A percentile compares a stretch with the other conserved stretches of the same genome.
phyloP scores from a whole-genome alignment of 371 early-diverging fungal species.

The Spraguea lophii region DNA sequence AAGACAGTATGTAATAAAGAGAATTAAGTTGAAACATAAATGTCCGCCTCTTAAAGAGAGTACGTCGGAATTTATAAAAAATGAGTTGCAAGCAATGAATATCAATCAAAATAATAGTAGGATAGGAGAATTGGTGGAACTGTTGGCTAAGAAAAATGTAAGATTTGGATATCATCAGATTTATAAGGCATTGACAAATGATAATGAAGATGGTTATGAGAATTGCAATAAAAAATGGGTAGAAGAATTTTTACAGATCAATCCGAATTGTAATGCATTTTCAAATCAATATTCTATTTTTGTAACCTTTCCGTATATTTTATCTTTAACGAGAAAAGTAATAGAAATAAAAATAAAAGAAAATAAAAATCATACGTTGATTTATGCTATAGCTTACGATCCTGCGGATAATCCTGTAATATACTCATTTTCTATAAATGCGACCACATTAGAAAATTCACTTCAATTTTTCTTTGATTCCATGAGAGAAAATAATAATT shows the following conservation, averaged over 20 bases:
- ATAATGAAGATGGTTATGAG: constrained; percentile 7
- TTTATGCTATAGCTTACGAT: constrained; percentile 22
- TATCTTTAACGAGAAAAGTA: constrained; percentile 9
- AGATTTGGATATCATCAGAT: constrained; percentile 38
- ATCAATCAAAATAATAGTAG: constrained; percentile 9
- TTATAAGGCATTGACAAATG: constrained; percentile 32
- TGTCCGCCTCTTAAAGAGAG: constrained; percentile 25
- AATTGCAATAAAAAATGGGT: not conserved
- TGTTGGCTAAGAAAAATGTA: constrained; percentile 27
- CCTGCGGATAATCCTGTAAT: constrained; percentile 17
- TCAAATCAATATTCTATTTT: not conserved
- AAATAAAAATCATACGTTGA: not conserved
- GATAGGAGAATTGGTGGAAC: constrained; percentile 34
- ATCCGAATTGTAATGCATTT: not conserved
- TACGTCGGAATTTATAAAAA: constrained; percentile 17
- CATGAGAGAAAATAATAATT: constrained; percentile 4
- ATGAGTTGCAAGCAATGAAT: constrained; percentile 11
- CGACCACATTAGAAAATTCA: not conserved
- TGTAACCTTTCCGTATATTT: constrained; percentile 6
- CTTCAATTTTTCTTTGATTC: not conserved
- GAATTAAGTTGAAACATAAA: constrained; percentile 38
- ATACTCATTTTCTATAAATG: constrained; percentile 8
- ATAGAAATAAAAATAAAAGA: constrained; percentile 26
- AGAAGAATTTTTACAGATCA: not conserved
- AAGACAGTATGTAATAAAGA: constrained; percentile 32